Conservation (phyloP, 2,329 filamentous ascomycete genomes). For the Blastomyces gilchristii region DNA sequence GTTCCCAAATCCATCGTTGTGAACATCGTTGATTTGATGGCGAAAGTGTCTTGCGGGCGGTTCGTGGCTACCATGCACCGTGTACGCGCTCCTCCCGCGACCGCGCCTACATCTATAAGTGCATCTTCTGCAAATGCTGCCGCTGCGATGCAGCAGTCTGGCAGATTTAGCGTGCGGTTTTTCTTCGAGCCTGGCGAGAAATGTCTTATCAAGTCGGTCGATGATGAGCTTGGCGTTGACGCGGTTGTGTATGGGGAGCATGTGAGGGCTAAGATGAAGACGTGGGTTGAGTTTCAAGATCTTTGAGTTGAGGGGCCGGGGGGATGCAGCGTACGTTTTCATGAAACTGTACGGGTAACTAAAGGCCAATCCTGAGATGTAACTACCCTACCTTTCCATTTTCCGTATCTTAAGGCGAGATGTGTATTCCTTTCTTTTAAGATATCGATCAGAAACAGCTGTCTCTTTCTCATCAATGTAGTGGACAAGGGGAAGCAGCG, state of each 20-base stretch:
- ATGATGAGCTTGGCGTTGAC: conserved; percentile 21
- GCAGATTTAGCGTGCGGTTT: conserved; percentile 38
- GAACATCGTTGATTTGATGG: conserved; percentile 39
- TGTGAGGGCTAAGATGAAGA: conserved; percentile 36
- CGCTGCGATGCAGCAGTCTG: conserved; percentile 11
- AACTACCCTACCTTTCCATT: not conserved
- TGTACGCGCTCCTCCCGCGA: conserved; percentile 24
- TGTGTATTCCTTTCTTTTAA: not conserved
- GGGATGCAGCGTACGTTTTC: not conserved
- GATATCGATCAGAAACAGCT: not conserved
- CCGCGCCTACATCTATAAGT: not conserved
- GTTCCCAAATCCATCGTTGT: conserved; percentile 35
- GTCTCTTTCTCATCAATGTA: not conserved
- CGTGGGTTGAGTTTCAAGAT: conserved; percentile 37
- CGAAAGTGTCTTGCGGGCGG: conserved; percentile 31
- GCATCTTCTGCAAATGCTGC: not conserved
- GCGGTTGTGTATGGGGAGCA: conserved; percentile 34
- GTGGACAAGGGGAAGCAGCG: not conserved
- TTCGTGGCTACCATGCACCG: conserved; percentile 40
- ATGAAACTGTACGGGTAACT: not conserved
- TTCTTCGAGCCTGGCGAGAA: conserved; percentile 40
- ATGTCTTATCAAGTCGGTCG: conserved; percentile 32
- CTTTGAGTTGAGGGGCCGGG: conserved; percentile 3
- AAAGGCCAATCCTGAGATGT: not conserved
- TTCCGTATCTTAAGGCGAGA: not conserved